phyloP scores from a whole-genome alignment of 129 eudicot species.

The Ambrosia trifida region DNA sequence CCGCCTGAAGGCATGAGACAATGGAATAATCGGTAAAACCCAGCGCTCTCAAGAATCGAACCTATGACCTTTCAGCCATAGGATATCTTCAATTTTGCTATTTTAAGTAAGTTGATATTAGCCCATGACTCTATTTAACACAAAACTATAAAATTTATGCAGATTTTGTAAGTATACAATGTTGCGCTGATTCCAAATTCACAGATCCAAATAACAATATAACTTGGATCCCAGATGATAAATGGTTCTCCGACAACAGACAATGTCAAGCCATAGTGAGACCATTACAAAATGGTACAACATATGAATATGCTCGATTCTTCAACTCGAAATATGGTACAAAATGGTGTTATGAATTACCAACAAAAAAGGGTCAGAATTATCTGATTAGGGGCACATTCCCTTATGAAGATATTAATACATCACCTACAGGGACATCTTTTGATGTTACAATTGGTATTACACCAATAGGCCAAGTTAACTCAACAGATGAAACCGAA shows the following conservation, averaged over 20 bases:
- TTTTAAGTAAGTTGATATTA: background rate
- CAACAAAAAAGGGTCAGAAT: conserved; percentile 43
- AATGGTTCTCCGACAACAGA: conserved; percentile 46
- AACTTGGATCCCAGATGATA: conserved; percentile 52
- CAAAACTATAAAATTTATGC: conserved; percentile 22
- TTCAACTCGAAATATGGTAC: conserved; percentile 40
- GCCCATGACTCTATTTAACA: background rate
- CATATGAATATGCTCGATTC: conserved; percentile 38
- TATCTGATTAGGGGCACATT: conserved; percentile 63
- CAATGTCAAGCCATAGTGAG: conserved; percentile 43
- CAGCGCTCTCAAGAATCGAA: no score
- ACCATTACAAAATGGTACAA: conserved; percentile 27
- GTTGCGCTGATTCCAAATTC: conserved; percentile 50
- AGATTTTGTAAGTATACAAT: conserved; percentile 54
- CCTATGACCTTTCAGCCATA: no score
- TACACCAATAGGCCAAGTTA: conserved; percentile 49
- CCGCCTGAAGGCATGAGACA: no score
- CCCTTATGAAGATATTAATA: conserved; percentile 33
- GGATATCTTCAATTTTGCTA: background rate
- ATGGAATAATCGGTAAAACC: no score
- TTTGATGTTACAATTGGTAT: conserved; percentile 47
- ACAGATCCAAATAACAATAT: conserved; percentile 49
- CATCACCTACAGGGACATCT: conserved; percentile 27
- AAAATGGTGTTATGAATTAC: conserved; percentile 64
- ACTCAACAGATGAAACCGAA: conserved; percentile 38